Evolutionary conservation across 805 yeast genomes (phyloP).

Genomic region (Candida dajiaensis): DNA sequence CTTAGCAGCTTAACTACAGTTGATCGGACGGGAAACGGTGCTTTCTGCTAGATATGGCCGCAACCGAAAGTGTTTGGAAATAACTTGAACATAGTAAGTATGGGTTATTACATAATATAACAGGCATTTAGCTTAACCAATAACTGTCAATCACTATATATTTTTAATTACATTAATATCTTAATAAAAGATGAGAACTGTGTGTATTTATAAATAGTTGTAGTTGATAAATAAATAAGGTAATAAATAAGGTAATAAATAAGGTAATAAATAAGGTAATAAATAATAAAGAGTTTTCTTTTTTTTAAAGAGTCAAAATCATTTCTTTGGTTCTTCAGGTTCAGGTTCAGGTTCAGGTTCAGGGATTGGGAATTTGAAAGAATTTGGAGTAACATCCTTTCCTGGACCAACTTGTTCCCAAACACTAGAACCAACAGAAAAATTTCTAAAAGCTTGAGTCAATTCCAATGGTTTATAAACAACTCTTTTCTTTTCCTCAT

Average conservation of each 20-base stretch:
- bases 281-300: constrained; percentile 1
- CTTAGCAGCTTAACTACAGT: too few species aligned
- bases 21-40: too few species aligned
- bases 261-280: constrained; percentile 9
- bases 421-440: constrained; percentile 79
- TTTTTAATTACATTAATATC: too few species aligned
- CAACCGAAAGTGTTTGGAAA: too few species aligned
- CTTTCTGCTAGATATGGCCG: too few species aligned
- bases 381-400: constrained; percentile 71
- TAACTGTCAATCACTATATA: too few species aligned
- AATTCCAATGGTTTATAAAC: constrained; percentile 87
- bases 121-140: too few species aligned
- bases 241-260: constrained; percentile 16
- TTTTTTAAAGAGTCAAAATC: too few species aligned
- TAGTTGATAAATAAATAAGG: constrained; percentile 13
- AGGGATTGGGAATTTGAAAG: constrained; percentile 78
- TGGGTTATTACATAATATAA: too few species aligned
- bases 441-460: constrained; percentile 90
- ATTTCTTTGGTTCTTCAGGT: constrained; percentile 29
- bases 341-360: constrained; percentile 69
- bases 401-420: constrained; percentile 94
- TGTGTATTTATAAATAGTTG: constrained; percentile 3
- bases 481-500: constrained; percentile 84
- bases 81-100: too few species aligned
- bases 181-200: constrained; percentile 1